Conservation (phyloP, 345 rosid species). For the Sisymbrium altissimum region DNA sequence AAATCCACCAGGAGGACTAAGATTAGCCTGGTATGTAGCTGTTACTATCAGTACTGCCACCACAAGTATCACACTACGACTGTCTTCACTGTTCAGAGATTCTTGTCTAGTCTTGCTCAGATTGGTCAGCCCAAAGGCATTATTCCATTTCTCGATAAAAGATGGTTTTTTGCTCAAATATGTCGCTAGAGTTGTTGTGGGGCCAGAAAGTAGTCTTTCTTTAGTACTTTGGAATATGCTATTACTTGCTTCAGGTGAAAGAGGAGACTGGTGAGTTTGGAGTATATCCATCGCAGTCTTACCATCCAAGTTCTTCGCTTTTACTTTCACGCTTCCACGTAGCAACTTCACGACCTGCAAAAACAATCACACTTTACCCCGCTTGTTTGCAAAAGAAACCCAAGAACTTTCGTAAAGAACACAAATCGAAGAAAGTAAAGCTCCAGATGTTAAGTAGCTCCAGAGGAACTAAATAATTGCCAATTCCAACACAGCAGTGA, state of each 20-base stretch:
- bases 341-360: constrained; percentile 15
- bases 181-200: background rate
- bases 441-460: background rate
- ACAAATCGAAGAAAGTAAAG: background rate
- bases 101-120: background rate
- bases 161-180: constrained; percentile 11
- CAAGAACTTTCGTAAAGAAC: background rate
- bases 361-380: background rate
- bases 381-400: background rate
- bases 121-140: constrained; percentile 6
- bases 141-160: constrained; percentile 4
- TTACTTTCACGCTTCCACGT: constrained; percentile 6
- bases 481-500: background rate
- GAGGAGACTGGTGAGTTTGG: background rate
- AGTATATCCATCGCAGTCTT: constrained; percentile 32
- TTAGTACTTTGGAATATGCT: background rate
- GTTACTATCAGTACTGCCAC: constrained; percentile 40
- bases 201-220: background rate
- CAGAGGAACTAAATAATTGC: background rate
- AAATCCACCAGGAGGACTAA: constrained; percentile 32
- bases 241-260: background rate
- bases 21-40: constrained; percentile 38
- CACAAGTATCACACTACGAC: constrained; percentile 17
- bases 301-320: constrained; percentile 27
- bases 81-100: background rate